Percentiles rank a stretch among this genome's conserved stretches.
These are phyloP conservation scores for Russula lepida DNA, from an alignment of 768 basidiomycete species.

Conservation along the genomic window DNA sequence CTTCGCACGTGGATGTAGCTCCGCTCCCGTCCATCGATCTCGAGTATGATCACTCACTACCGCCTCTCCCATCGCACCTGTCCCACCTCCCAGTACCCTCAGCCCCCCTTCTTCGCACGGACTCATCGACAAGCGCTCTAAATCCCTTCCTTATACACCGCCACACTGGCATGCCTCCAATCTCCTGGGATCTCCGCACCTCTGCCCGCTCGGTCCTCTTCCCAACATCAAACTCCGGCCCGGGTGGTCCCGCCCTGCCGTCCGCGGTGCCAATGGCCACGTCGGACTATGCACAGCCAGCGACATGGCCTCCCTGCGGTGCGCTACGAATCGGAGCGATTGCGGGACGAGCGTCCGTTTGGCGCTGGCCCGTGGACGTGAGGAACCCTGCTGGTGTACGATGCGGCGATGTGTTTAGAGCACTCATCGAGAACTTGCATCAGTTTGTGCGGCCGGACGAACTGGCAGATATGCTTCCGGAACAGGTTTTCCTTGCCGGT, in stretches of 20 bases:
- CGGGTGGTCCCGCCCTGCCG: constrained; percentile 23
- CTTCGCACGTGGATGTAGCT: background rate
- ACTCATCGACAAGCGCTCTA: constrained; percentile 40
- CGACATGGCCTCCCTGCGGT: constrained; percentile 53
- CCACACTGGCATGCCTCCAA: constrained; percentile 33
- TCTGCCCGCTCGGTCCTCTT: constrained; percentile 20
- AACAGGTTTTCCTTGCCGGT: background rate
- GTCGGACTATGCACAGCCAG: constrained; percentile 42
- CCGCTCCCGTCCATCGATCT: background rate
- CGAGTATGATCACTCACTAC: constrained; percentile 39
- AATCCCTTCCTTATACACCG: constrained; percentile 49
- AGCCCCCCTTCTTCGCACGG: constrained; percentile 25
- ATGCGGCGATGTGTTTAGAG: constrained; percentile 42
- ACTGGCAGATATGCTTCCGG: constrained; percentile 21
- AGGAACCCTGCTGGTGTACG: constrained; percentile 39
- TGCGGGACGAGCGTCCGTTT: constrained; percentile 35
- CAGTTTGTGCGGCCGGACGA: constrained; percentile 26
- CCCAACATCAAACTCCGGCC: constrained; percentile 9
- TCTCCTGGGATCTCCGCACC: constrained; percentile 43
- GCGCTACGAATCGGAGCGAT: constrained; percentile 50
- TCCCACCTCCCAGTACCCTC: constrained; percentile 30
- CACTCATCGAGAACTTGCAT: constrained; percentile 38
- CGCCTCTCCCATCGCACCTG: constrained; percentile 32
- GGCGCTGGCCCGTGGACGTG: constrained; percentile 51
- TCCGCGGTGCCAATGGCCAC: constrained; percentile 23